phyloP scores from a whole-genome alignment of 2,329 filamentous ascomycete genomes.

The Fusarium miscanthi region DNA sequence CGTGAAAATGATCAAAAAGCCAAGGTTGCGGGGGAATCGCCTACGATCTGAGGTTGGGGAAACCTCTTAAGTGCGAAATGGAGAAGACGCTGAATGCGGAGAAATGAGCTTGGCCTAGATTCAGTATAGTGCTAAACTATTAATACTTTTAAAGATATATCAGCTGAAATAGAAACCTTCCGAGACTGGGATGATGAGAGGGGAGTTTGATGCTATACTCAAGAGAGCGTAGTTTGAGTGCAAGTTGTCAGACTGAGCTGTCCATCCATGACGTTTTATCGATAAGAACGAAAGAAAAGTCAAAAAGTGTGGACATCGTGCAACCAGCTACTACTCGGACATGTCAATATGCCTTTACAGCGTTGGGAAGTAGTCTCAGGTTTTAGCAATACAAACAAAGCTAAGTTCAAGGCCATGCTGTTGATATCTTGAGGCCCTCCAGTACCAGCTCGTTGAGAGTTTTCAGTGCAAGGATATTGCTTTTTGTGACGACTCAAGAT shows the following conservation, averaged over 20 bases:
- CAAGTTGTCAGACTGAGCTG: neutral
- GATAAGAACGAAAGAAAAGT: neutral
- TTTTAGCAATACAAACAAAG: neutral
- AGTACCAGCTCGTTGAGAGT: neutral
- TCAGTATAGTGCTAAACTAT: neutral
- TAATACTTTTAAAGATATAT: neutral
- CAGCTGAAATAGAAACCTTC: neutral
- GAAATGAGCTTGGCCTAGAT: neutral
- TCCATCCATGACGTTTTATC: neutral
- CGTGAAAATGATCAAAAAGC: neutral
- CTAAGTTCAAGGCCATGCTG: too few relatives aligned
- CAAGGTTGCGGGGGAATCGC: neutral
- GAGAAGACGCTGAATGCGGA: neutral
- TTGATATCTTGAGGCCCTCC: neutral
- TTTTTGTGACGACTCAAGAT: neutral
- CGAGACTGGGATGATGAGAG: neutral
- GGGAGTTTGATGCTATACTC: neutral
- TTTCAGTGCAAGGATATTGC: neutral
- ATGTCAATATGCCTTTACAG: rapidly evolving
- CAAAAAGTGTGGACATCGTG: too few relatives aligned
- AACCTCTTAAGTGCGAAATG: neutral
- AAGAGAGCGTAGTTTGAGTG: neutral
- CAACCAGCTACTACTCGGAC: neutral
- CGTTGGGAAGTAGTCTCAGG: rapidly evolving
- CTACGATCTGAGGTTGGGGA: neutral